Evolutionary conservation across 768 basidiomycete species (phyloP), one percentile per base, ranked within the genome.

Genomic region (Podaxis sp.): DNA sequence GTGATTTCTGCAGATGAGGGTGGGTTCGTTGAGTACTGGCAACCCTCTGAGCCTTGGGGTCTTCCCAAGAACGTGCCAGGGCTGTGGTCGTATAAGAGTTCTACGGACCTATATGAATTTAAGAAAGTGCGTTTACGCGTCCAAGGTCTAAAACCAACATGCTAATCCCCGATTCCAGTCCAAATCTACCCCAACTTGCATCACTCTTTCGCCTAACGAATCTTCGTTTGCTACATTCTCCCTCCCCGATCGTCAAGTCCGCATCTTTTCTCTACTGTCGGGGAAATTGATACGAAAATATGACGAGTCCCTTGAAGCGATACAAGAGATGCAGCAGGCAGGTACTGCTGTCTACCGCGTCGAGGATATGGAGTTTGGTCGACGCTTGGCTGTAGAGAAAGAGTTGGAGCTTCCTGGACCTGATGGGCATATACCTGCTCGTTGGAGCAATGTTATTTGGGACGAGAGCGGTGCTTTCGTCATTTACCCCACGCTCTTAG

Each of bases 361-460:
- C 17, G 97, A 99, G 58, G 95, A 98, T 75, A 99, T 99, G 97
- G 97, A 99, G 74, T 98, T 99, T 70, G 95, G 96, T n/a, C 82
- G 96, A 61, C 84, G 96, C n/a, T 78, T 99, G 65, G 96, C 96
- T 3, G 80, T 89, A 33, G 97, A 99, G 74, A 82, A 92, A 65
- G 97, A 99, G 70, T 75, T 99, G 48, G 95, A 98, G 76, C 77
- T 90, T 60, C 87, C 89, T 40, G 89, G 87, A 12, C 86, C 87
- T 3, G 91, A 92, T 70, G 89, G 88, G 30, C 80, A 78, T 57
- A 78, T 84, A 62, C 89, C 87, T 58, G 91, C 88, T 24, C 84
- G 87, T 68, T 95, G 91, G 82, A 91, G 87, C 28, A 96, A 93
- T 71, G 92, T 88, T 0, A 84, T 95, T n/a, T 99, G 96, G 96